These are phyloP conservation scores for Pythium apleroticum DNA, from an alignment of 352 stramenopile genomes.

Conservation along the genomic window DNA sequence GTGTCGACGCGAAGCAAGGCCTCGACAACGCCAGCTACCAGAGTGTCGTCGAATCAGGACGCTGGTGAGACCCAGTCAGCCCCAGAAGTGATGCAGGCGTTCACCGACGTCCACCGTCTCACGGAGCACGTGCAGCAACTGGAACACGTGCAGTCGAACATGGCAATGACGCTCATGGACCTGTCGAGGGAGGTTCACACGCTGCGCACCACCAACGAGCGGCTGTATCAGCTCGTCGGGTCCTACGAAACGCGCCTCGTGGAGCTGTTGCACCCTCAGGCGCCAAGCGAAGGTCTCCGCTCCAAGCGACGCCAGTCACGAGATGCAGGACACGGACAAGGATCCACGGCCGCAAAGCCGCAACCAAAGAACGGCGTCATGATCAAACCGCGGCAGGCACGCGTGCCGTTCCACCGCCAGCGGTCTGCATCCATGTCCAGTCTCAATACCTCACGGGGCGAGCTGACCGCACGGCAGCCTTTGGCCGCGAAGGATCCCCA, in stretches of 20 bases:
- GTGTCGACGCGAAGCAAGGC: neutral
- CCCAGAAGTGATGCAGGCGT: neutral
- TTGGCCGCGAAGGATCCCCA: neutral
- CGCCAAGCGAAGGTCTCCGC: neutral
- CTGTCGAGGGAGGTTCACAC: constrained; percentile 3
- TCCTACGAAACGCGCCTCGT: constrained; percentile 6
- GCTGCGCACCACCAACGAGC: constrained; percentile 4
- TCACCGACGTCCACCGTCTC: neutral
- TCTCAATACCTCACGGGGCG: neutral
- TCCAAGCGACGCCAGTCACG: neutral
- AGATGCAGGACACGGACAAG: neutral
- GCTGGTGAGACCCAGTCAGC: neutral
- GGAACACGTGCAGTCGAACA: constrained; percentile 9
- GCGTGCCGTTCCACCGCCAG: constrained; percentile 1
- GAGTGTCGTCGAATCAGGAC: neutral
- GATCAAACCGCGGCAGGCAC: neutral
- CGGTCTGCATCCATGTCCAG: constrained; percentile 11
- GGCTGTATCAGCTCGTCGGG: constrained; percentile 5
- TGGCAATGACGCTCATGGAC: constrained; percentile 11
- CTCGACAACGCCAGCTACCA: neutral
- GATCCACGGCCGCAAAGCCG: neutral
- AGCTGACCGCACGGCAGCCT: neutral
- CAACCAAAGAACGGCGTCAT: neutral
- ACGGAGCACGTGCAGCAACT: constrained; percentile 8
- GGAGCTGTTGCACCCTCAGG: neutral